A percentile compares a stretch with the other conserved stretches of the same genome.
phyloP scores from a whole-genome alignment of 2,329 filamentous ascomycete genomes.

The Penicillium paneum region DNA sequence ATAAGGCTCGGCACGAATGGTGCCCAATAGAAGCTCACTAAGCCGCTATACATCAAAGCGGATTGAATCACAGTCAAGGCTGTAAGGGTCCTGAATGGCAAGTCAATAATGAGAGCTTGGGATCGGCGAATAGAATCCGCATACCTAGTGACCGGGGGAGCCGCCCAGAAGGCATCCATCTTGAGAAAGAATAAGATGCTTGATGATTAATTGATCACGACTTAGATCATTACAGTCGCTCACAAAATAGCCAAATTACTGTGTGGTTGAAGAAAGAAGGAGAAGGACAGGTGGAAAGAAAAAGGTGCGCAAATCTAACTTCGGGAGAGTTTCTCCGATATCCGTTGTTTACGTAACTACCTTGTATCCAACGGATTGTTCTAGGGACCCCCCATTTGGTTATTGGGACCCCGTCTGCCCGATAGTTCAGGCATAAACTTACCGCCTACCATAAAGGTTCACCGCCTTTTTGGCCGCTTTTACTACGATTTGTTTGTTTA shows the following conservation, averaged over 20 bases:
- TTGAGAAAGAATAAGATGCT: slow-evolving; percentile 11
- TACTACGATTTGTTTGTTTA: no score
- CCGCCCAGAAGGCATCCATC: slow-evolving; percentile 63
- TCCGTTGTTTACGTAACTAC: slow-evolving; percentile 7
- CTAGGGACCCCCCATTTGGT: no score
- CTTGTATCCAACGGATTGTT: background rate
- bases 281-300: slow-evolving; percentile 19
- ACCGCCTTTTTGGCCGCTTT: no score
- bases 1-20: slow-evolving; percentile 53
- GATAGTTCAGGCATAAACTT: no score
- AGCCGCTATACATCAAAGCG: slow-evolving; percentile 56
- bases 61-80: slow-evolving; percentile 63
- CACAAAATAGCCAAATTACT: slow-evolving; percentile 2
- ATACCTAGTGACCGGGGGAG: slow-evolving; percentile 66
- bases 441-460: no score
- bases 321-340: slow-evolving; percentile 19
- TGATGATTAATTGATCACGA: slow-evolving; percentile 10
- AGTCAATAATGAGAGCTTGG: slow-evolving; percentile 44
- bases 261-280: slow-evolving; percentile 7
- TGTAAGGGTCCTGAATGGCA: slow-evolving; percentile 61
- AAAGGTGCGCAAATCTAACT: slow-evolving; percentile 19
- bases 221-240: slow-evolving; percentile 15
- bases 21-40: slow-evolving; percentile 53
- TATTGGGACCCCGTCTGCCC: no score
- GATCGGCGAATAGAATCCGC: slow-evolving; percentile 21